A percentile compares a stretch with the other conserved stretches of the same genome.
Conservation (phyloP, 495 filamentous ascomycete genomes). For the Lasiosphaeris hirsuta region DNA sequence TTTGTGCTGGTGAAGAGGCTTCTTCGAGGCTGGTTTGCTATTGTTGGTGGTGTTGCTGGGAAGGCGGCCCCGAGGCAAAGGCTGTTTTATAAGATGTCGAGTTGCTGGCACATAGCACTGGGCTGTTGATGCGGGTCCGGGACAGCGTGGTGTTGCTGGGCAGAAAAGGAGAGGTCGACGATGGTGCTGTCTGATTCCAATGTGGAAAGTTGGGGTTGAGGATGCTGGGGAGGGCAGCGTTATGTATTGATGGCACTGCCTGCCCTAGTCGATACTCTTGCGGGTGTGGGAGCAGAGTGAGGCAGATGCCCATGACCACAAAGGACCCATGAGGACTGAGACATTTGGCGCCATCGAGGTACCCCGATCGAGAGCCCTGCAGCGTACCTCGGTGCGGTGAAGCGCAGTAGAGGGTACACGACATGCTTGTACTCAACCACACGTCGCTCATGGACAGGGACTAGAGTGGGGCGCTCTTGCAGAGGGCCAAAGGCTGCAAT, state of each 20-base stretch:
- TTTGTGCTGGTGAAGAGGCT: slow-evolving; percentile 2
- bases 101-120: slow-evolving; percentile 24
- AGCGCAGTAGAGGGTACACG: slow-evolving; percentile 14
- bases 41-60: neutral
- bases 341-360: slow-evolving; percentile 27
- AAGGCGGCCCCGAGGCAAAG: slow-evolving; percentile 13
- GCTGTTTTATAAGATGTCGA: slow-evolving; percentile 24
- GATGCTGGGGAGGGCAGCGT: slow-evolving; percentile 30
- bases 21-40: neutral
- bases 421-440: slow-evolving; percentile 14
- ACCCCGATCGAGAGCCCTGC: slow-evolving; percentile 13
- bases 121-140: slow-evolving; percentile 3
- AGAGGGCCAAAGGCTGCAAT: slow-evolving; percentile 28
- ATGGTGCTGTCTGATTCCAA: slow-evolving; percentile 26
- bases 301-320: slow-evolving; percentile 37
- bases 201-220: slow-evolving; percentile 21
- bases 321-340: slow-evolving; percentile 33
- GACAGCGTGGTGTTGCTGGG: slow-evolving; percentile 17
- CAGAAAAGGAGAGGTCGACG: slow-evolving; percentile 25
- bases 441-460: slow-evolving; percentile 15
- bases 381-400: slow-evolving; percentile 21
- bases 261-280: slow-evolving; percentile 22
- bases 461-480: slow-evolving; percentile 23
- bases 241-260: slow-evolving; percentile 30
- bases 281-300: slow-evolving; percentile 22